These are phyloP conservation scores for Clitopilus passeckerianus DNA, from an alignment of 768 basidiomycete genomes.

Conservation along the genomic window DNA sequence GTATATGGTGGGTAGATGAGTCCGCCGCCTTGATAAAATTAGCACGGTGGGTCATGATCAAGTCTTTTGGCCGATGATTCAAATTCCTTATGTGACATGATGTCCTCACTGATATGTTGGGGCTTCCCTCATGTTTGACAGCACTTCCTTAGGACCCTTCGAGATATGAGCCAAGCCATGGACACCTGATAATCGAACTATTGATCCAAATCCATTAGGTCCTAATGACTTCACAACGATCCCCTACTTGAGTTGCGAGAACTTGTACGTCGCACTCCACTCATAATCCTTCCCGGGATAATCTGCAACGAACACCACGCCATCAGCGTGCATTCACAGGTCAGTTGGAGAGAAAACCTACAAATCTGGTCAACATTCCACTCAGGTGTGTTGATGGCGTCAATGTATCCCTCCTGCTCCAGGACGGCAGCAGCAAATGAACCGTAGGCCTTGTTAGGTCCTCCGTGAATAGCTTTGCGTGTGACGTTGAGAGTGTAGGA, in stretches of 20 bases:
- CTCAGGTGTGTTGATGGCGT: slow-evolving; percentile 52
- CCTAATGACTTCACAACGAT: neutral
- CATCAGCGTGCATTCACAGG: neutral
- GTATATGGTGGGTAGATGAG: too few species aligned
- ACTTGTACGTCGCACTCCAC: slow-evolving; percentile 44
- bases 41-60: too few species aligned
- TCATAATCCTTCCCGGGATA: slow-evolving; percentile 34
- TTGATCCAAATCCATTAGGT: neutral
- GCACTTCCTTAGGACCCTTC: too few species aligned
- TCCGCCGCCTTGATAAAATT: too few species aligned
- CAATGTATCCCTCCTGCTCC: slow-evolving; percentile 49
- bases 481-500: slow-evolving; percentile 39
- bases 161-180: too few species aligned
- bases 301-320: slow-evolving; percentile 20
- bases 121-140: too few species aligned
- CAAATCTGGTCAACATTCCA: slow-evolving; percentile 51
- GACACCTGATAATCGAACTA: too few species aligned
- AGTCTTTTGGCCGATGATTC: too few species aligned
- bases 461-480: slow-evolving; percentile 45
- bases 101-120: too few species aligned
- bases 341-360: slow-evolving; percentile 20
- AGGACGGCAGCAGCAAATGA: slow-evolving; percentile 42
- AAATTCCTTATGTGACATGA: too few species aligned
- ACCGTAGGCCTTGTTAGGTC: slow-evolving; percentile 34
- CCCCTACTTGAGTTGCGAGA: slow-evolving; percentile 25